Conservation (phyloP, 2,329 filamentous ascomycete species). For the Colletotrichum limetticola region DNA sequence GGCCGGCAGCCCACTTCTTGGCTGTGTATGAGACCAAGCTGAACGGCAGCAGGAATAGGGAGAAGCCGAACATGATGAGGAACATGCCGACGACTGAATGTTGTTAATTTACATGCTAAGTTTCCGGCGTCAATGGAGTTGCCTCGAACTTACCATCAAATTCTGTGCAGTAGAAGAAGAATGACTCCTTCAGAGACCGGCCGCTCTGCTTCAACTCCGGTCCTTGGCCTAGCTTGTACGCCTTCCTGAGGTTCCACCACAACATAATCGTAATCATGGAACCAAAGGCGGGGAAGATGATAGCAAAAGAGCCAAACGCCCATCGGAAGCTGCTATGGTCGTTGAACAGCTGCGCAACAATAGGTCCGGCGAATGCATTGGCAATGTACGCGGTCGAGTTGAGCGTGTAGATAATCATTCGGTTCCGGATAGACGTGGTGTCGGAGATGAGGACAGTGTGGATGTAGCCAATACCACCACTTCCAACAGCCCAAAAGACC, state of each 20-base stretch:
- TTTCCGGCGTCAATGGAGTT: not conserved
- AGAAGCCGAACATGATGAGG: constrained; percentile 59
- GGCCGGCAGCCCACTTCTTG: constrained; percentile 51
- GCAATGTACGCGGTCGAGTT: constrained; percentile 48
- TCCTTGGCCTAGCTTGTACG: constrained; percentile 31
- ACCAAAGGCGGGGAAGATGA: constrained; percentile 58
- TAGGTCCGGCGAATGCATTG: constrained; percentile 46
- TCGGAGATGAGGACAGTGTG: constrained; percentile 46
- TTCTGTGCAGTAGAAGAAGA: constrained; percentile 36
- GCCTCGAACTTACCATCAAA: constrained; percentile 40
- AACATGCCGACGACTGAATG: constrained; percentile 55
- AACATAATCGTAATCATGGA: constrained; percentile 30
- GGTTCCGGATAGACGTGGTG: constrained; percentile 43
- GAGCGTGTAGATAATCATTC: constrained; percentile 45
- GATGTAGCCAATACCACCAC: constrained; percentile 42
- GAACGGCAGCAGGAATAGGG: constrained; percentile 67
- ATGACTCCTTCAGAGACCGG: constrained; percentile 25
- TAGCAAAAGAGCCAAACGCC: constrained; percentile 66
- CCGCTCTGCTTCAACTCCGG: constrained; percentile 40
- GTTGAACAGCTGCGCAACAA: constrained; percentile 39
- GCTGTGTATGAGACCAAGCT: constrained; percentile 58
- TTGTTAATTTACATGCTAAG: accelerated
- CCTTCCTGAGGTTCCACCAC: constrained; percentile 33
- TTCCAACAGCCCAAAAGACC: constrained; percentile 68
- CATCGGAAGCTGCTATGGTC: constrained; percentile 42